A percentile compares a stretch with the other conserved stretches of the same genome.
Evolutionary conservation across 192 early-diverging fungal species (phyloP).

Genomic region (Entophlyctis helioformis): DNA sequence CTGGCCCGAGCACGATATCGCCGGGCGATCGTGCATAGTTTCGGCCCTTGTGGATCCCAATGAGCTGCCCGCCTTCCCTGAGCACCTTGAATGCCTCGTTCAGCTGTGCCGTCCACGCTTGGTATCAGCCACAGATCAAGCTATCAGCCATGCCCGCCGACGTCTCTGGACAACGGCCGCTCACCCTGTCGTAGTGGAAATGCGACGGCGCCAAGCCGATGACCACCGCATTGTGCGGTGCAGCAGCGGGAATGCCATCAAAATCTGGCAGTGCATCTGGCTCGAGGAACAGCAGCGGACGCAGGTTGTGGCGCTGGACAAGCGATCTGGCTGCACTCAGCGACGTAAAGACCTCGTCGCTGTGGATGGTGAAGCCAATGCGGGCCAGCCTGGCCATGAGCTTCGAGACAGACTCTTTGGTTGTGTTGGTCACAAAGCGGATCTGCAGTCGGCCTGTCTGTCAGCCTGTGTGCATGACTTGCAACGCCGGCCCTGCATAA

Average conservation of each 20-base stretch:
- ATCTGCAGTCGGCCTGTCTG: too few species aligned
- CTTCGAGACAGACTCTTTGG: slow-evolving; percentile 49
- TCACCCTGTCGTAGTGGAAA: slow-evolving; percentile 56
- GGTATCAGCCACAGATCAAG: slow-evolving; percentile 7
- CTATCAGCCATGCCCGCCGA: background rate
- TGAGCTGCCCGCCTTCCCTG: slow-evolving; percentile 41
- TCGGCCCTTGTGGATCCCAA: slow-evolving; percentile 73
- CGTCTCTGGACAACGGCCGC: background rate
- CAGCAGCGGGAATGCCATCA: slow-evolving; percentile 29
- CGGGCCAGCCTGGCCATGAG: slow-evolving; percentile 44
- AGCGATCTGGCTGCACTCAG: slow-evolving; percentile 61
- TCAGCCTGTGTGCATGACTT: too few species aligned
- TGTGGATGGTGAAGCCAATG: slow-evolving; percentile 59
- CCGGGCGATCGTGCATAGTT: slow-evolving; percentile 59
- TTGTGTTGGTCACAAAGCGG: slow-evolving; percentile 83
- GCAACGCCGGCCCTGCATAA: too few species aligned
- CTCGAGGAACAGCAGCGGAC: slow-evolving; percentile 70
- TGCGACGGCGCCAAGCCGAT: slow-evolving; percentile 65
- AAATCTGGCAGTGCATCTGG: slow-evolving; percentile 63
- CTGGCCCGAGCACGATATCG: slow-evolving; percentile 67
- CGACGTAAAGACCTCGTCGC: slow-evolving; percentile 64
- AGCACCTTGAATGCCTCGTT: slow-evolving; percentile 69
- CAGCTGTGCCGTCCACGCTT: too few species aligned
- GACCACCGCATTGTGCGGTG: slow-evolving; percentile 70
- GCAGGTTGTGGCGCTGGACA: slow-evolving; percentile 28